Base-by-base conservation (phyloP, 2,329 filamentous ascomycete genomes). In the Pseudogymnoascus sp. region DNA sequence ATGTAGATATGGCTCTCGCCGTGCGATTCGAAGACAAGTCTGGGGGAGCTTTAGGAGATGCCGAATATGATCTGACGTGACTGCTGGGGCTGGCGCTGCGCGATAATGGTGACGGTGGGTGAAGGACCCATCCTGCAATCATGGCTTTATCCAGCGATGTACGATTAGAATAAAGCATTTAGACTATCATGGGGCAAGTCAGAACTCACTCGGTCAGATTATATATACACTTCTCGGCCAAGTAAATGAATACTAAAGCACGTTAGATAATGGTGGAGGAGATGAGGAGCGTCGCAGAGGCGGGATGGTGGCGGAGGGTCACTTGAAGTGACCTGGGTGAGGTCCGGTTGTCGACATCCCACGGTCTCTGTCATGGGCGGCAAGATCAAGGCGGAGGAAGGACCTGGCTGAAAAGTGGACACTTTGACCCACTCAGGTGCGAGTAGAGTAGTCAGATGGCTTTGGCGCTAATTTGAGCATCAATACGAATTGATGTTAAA, bases 91-190 rank as follows among this genome's bases (percentile, higher is more conserved):
- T 56, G 28, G 49, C 25, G 49, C 49, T 56, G 49, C 49, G 49
- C 28, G 49, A 56, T 56, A 56, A 9, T 56, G 49, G 34, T 36
- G 49, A 56, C 11, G 49, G 49, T 34, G 49, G 28, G 49, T 56
- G 49, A 56, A 56, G 49, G 49, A 34, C 49, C 49, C 49, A 56
- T 56, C 49, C 49, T 56, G 49, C 49, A 56, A 56, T 34, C 49
- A 56, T 56, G 49, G 49, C 49, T 56, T 34, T 34, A 56, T 56
- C 28, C 49, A 34, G 25, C 49, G 11, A 34, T 21, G 49, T 34
- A 56, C 49, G 49, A 56, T 56, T 56, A 56, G 49, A 56, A 56
- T 56, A 16, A 56, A 34, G 25, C 49, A 34, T 56, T 34, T 16
- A 28, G 46, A 56, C 46, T 11, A 56, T 34, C n/a, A 34, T 34